phyloP scores from a whole-genome alignment of 2,329 filamentous ascomycete genomes.

The Ceratocystis diversiconidia region DNA sequence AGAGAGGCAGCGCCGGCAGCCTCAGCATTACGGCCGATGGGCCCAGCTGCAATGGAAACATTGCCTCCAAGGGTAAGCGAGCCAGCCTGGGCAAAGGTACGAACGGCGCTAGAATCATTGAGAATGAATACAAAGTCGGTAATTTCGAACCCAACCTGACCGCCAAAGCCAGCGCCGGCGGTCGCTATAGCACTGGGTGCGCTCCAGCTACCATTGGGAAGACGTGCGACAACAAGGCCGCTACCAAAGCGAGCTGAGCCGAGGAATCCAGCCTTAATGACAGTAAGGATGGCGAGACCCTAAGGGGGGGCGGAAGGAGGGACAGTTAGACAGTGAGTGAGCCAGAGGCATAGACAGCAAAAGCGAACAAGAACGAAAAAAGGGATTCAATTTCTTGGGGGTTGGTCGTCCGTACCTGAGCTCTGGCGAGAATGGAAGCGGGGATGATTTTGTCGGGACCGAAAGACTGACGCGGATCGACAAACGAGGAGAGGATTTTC shows the following conservation, averaged over 20 bases:
- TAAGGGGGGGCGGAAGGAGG: slow-evolving; percentile 21
- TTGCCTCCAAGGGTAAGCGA: slow-evolving; percentile 90
- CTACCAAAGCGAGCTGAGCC: slow-evolving; percentile 70
- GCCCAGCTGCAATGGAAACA: slow-evolving; percentile 87
- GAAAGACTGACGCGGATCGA: slow-evolving; percentile 85
- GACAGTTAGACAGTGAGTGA: background rate
- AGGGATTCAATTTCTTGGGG: background rate
- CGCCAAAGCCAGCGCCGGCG: slow-evolving; percentile 67
- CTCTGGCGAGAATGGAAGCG: slow-evolving; percentile 72
- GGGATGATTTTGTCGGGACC: slow-evolving; percentile 96
- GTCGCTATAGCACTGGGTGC: slow-evolving; percentile 71
- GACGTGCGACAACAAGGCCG: slow-evolving; percentile 65
- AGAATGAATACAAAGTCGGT: slow-evolving; percentile 97
- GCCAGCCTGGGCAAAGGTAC: slow-evolving; percentile 84
- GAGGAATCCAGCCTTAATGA: slow-evolving; percentile 77
- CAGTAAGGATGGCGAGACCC: slow-evolving; percentile 73
- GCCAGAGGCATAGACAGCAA: background rate
- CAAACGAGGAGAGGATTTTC: slow-evolving; percentile 87
- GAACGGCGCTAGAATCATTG: slow-evolving; percentile 78
- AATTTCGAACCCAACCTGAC: slow-evolving; percentile 75
- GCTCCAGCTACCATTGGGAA: slow-evolving; percentile 65
- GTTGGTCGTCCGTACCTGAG: slow-evolving; percentile 56
- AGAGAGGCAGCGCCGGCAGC: slow-evolving; percentile 86
- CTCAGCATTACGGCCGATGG: slow-evolving; percentile 87
- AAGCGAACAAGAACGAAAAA: background rate